Evolutionary conservation across 2,329 filamentous ascomycete species (phyloP).

Genomic region (Ophiocordyceps robertsii): DNA sequence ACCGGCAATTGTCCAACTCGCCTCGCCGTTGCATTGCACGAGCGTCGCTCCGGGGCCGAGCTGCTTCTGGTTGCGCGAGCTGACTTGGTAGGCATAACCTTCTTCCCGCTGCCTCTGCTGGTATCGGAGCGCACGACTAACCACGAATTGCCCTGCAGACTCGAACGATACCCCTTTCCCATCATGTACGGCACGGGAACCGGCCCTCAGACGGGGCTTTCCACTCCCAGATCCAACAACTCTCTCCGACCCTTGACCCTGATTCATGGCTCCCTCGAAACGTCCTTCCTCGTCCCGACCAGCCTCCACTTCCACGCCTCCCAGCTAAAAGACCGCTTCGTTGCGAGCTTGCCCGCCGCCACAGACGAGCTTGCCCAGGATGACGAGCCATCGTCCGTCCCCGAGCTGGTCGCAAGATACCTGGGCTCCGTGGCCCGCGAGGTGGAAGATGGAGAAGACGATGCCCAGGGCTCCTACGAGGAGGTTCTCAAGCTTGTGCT

Average conservation of each 20-base stretch:
- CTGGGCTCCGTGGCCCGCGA: conserved; percentile 80
- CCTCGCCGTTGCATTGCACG: neutral
- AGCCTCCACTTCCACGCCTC: conserved; percentile 92
- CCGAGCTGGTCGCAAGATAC: conserved; percentile 87
- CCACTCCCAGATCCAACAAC: conserved; percentile 85
- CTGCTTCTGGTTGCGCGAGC: conserved; percentile 10
- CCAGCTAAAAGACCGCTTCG: conserved; percentile 85
- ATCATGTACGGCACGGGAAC: conserved; percentile 78
- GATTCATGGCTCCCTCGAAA: conserved; percentile 87
- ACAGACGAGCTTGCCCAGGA: conserved; percentile 97
- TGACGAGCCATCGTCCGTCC: conserved; percentile 93
- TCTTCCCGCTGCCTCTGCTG: neutral
- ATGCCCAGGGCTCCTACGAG: conserved; percentile 74
- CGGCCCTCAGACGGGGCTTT: conserved; percentile 88
- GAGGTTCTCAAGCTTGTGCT: conserved; percentile 86
- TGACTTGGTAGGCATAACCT: conserved; percentile 17
- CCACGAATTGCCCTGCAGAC: conserved; percentile 8
- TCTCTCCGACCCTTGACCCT: conserved; percentile 86
- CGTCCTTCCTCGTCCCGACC: conserved; percentile 90
- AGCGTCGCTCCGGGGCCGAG: conserved; percentile 5
- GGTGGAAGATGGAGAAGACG: conserved; percentile 86
- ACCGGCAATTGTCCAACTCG: conserved; percentile 1
- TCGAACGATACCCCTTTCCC: conserved; percentile 29
- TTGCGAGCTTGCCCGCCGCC: conserved; percentile 68
- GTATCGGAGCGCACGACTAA: conserved; percentile 5